These are phyloP conservation scores for Cetradonia linearis DNA, from an alignment of 495 filamentous ascomycete genomes.

Conservation along the genomic window DNA sequence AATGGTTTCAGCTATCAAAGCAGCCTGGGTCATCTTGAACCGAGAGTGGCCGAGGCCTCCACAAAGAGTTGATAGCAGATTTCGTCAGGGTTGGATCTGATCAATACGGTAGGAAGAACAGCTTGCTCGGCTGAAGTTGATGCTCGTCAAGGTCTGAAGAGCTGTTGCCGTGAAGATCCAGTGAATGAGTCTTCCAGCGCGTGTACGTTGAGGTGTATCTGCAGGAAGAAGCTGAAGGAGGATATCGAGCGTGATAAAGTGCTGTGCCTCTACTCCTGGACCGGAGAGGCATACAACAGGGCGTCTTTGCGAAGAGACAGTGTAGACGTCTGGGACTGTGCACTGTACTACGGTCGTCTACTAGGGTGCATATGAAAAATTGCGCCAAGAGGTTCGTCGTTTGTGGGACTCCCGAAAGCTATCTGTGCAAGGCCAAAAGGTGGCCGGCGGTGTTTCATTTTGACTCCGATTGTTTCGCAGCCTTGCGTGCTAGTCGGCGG, in stretches of 20 bases:
- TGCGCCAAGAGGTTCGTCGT: conserved; percentile 2
- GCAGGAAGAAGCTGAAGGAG: not conserved
- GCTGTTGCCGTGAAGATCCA: not conserved
- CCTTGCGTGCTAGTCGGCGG: not conserved
- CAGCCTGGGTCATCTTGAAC: conserved; percentile 58
- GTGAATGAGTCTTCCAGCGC: not conserved
- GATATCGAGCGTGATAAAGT: not conserved
- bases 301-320: not conserved
- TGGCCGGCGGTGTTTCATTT: too few relatives aligned
- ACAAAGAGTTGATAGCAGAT: not conserved
- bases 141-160: not conserved
- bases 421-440: too few relatives aligned
- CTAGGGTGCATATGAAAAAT: not conserved
- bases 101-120: not conserved
- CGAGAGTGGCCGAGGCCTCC: conserved; percentile 12
- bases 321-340: not conserved
- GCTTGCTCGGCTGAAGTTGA: not conserved
- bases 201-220: not conserved
- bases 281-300: not conserved
- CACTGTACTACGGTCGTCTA: conserved; percentile 6
- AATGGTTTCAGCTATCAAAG: conserved; percentile 62
- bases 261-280: not conserved
- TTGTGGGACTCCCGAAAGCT: conserved; percentile 6
- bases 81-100: not conserved
- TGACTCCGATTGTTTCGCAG: not conserved